These are phyloP conservation scores for Mycena indigotica DNA, from an alignment of 768 basidiomycete genomes.

Conservation along the genomic window DNA sequence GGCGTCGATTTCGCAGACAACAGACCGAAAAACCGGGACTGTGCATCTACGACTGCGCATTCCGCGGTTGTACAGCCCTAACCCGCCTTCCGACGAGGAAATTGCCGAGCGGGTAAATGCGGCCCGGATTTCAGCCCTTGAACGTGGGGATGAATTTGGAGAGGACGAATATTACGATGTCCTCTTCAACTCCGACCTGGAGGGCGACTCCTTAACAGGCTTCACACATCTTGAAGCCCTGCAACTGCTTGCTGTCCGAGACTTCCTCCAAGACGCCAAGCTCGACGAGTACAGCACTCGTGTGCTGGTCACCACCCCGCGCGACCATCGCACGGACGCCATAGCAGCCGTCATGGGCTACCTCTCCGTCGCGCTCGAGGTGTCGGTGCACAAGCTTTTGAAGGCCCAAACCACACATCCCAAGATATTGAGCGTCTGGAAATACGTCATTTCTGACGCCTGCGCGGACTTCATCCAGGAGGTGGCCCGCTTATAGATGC, in stretches of 20 bases:
- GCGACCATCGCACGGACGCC: conserved; percentile 26
- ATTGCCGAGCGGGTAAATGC: conserved; percentile 5
- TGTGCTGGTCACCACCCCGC: conserved; percentile 25
- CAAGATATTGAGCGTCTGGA: conserved; percentile 20
- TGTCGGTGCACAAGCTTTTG: conserved; percentile 8
- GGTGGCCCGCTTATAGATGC: neutral
- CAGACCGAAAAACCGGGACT: conserved; percentile 2
- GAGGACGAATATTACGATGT: conserved; percentile 18
- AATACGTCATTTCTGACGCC: conserved; percentile 16
- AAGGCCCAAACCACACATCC: conserved; percentile 15
- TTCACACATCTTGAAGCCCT: conserved; percentile 19
- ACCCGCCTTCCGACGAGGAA: conserved; percentile 8
- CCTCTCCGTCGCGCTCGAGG: conserved; percentile 14
- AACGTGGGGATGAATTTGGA: neutral
- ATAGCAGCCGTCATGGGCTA: conserved; percentile 22
- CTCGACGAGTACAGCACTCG: conserved; percentile 1
- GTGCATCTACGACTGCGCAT: conserved; percentile 9
- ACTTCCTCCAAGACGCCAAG: conserved; percentile 15
- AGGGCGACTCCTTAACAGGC: conserved; percentile 6
- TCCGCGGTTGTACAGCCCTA: conserved; percentile 12
- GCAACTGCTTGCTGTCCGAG: conserved; percentile 24
- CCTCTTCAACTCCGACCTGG: conserved; percentile 11
- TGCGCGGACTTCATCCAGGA: conserved; percentile 21
- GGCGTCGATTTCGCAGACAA: conserved; percentile 1
- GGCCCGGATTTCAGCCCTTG: conserved; percentile 6